phyloP scores from a whole-genome alignment of 176 grass and related monocot genomes.

The Musa troglodytarum region DNA sequence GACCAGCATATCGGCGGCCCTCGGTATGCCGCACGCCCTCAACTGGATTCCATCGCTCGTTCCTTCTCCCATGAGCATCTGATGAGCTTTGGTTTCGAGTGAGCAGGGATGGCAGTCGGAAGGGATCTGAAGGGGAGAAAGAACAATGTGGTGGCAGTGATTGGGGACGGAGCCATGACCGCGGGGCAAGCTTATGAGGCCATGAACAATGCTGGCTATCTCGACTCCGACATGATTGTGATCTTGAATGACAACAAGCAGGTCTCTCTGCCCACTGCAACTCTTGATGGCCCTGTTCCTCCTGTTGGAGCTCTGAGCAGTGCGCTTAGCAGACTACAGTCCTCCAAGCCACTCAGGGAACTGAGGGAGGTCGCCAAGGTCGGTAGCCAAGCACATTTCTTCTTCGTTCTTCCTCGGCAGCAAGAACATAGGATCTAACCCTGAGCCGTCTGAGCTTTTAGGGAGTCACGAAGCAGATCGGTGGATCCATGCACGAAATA shows the following conservation, averaged over 20 bases:
- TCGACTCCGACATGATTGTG: conserved; percentile 98
- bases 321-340: conserved; percentile 85
- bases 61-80: background rate
- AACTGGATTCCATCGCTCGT: too few species aligned
- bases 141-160: conserved; percentile 91
- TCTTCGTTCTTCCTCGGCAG: background rate
- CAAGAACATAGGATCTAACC: background rate
- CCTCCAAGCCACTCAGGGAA: conserved; percentile 78
- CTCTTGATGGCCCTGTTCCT: conserved; percentile 78
- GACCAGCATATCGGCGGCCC: conserved; percentile 90
- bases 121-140: conserved; percentile 76
- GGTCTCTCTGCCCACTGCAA: conserved; percentile 91
- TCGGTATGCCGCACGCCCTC: conserved; percentile 30
- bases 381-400: background rate
- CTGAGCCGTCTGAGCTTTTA: conserved; percentile 8
- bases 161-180: conserved; percentile 96
- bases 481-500: conserved; percentile 83
- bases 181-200: conserved; percentile 98
- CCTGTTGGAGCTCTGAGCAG: conserved; percentile 89
- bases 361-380: conserved; percentile 99
- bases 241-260: conserved; percentile 99
- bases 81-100: background rate
- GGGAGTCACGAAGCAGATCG: conserved; percentile 89
- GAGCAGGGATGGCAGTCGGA: conserved; percentile 77
- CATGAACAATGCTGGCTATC: conserved; percentile 98